Base-by-base conservation (phyloP, 768 basidiomycete species). In the Kwoniella newhampshirensis region DNA sequence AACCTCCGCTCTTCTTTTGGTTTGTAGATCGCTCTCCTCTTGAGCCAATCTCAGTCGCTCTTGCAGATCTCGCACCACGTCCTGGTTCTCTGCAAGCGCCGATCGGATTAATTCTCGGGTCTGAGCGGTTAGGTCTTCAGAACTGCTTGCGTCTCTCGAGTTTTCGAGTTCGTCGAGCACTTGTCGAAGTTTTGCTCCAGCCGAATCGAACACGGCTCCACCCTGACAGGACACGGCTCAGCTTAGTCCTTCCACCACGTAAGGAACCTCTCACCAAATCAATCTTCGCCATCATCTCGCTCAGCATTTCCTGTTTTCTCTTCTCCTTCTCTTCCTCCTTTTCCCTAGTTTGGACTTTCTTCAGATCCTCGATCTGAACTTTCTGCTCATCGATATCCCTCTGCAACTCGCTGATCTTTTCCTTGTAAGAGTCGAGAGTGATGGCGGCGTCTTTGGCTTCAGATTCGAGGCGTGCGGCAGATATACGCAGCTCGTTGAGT, bases 221-320 rank as follows among this genome's bases (percentile, higher is more conserved):
- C 71, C 71, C 75, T 76, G 44, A 30, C 39, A 30, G 15, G 8
- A 25, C 17, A 11, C 2, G 18, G 5, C 26, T 68, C 46, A 68
- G 63, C 61, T 39, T 52, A 20, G 2, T 46, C 6, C 50, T 3
- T 23, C 4, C 21, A 18, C 18, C 37, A 37, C 32, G 20, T 46
- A 4, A 18, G 20, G 21, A 18, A 13, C 26, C 20, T 61, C 87
- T 70, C 64, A 94, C 94, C 60, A 88, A 83, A 78, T 98, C 93
- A 66, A 99, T 94, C 77, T 94, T 93, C 57, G 94, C 91, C 94
- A 99, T 97, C 91, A 99, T 96, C 64, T 92, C 81, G 8, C 91
- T 92, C 89, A 99, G 90, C 82, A 97, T 97, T 81, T 98, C 94
- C 71, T 94, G 91, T 78, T 98, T 98, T 77, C 89, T 85, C 81